Conservation (phyloP, 202 grass and related monocot species). For the Cymbopogon flexuosus region DNA sequence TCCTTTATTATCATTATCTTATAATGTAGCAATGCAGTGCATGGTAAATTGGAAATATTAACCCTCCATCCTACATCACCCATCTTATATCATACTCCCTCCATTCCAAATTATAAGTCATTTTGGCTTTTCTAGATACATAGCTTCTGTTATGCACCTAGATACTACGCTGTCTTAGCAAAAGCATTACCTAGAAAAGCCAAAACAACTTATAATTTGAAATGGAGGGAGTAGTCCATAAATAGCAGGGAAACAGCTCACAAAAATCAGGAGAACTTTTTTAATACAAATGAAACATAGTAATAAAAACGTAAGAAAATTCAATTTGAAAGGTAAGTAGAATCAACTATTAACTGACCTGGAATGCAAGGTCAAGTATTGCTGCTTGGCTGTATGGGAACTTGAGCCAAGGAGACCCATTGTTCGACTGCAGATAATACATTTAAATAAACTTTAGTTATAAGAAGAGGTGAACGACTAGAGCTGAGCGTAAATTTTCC, state of each 20-base stretch:
- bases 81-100: background rate
- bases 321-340: slow-evolving; percentile 25
- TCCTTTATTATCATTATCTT: background rate
- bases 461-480: background rate
- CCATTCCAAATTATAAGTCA: too few species aligned
- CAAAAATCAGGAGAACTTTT: background rate
- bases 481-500: background rate
- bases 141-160: too few species aligned
- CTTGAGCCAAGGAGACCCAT: slow-evolving; percentile 77
- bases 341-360: slow-evolving; percentile 44
- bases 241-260: background rate
- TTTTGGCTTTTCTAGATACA: too few species aligned
- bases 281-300: background rate
- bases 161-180: too few species aligned
- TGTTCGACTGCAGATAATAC: slow-evolving; percentile 55
- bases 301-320: slow-evolving; percentile 24
- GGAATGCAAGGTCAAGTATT: slow-evolving; percentile 77
- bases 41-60: background rate
- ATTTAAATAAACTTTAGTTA: slow-evolving; percentile 28
- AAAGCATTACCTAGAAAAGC: too few species aligned
- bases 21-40: background rate
- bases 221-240: background rate
- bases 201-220: too few species aligned
- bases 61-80: background rate
- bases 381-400: slow-evolving; percentile 83